phyloP scores from a whole-genome alignment of 1,284 basidiomycete genomes.

The Bondarzewia mesenterica region DNA sequence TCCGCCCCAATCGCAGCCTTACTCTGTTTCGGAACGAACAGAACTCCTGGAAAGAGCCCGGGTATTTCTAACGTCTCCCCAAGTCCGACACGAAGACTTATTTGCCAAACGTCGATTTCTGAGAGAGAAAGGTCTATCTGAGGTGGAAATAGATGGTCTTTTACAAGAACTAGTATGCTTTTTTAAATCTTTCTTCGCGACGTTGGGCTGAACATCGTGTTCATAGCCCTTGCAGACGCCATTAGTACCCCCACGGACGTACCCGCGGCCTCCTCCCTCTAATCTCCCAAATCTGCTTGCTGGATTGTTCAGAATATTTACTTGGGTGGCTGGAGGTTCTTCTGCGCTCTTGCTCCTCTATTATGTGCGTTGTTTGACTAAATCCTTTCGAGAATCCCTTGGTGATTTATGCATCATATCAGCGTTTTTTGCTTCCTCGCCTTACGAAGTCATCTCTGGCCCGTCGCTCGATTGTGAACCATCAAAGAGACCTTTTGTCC shows the following conservation, averaged over 20 bases:
- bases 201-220: conserved; percentile 8
- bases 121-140: conserved; percentile 59
- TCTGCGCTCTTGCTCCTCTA: conserved; percentile 51
- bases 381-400: background rate
- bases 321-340: conserved; percentile 62
- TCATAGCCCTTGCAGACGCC: conserved; percentile 45
- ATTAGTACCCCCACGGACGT: conserved; percentile 57
- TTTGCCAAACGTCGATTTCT: conserved; percentile 58
- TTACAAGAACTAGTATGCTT: conserved; percentile 46
- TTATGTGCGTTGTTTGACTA: conserved; percentile 46
- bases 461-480: background rate
- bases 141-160: conserved; percentile 51
- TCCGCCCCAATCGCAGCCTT: background rate
- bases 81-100: conserved; percentile 50
- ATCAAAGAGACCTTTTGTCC: background rate
- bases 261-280: conserved; percentile 64
- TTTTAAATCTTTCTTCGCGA: background rate
- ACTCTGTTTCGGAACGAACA: conserved; percentile 16
- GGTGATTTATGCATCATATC: background rate
- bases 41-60: conserved; percentile 54
- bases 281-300: conserved; percentile 57
- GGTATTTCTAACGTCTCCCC: conserved; percentile 55
- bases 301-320: conserved; percentile 50
- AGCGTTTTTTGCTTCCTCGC: background rate
- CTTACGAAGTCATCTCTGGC: background rate